A percentile compares a stretch with the other conserved stretches of the same genome.
These are phyloP conservation scores for Tephrocybe sp. DNA, from an alignment of 768 basidiomycete genomes.

Conservation along the genomic window DNA sequence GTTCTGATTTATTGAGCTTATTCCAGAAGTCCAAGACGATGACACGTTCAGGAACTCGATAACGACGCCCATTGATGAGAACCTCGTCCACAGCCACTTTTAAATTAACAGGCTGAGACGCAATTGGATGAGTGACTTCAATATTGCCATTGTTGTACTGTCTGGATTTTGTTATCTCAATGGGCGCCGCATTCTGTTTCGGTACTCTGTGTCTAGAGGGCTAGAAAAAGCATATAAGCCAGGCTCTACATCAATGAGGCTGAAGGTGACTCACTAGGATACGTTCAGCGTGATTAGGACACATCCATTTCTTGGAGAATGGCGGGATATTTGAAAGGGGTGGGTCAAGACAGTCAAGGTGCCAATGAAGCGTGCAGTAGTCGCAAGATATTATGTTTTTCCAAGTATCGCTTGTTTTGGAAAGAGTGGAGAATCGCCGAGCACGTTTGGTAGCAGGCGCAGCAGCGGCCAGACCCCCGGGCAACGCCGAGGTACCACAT, in stretches of 20 bases:
- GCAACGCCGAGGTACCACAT: slow-evolving; percentile 80
- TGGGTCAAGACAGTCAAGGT: slow-evolving; percentile 93
- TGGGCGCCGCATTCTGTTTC: slow-evolving; percentile 59
- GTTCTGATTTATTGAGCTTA: slow-evolving; percentile 54
- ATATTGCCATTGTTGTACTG: slow-evolving; percentile 92
- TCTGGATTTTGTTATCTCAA: slow-evolving; percentile 72
- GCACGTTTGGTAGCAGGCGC: slow-evolving; percentile 53
- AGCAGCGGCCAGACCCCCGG: slow-evolving; percentile 47
- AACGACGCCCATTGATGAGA: slow-evolving; percentile 83
- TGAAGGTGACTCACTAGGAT: slow-evolving; percentile 57
- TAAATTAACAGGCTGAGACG: slow-evolving; percentile 32
- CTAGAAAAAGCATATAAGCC: slow-evolving; percentile 36
- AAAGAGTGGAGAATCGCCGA: slow-evolving; percentile 41
- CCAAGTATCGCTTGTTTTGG: slow-evolving; percentile 52
- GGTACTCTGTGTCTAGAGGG: slow-evolving; percentile 78
- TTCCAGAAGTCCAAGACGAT: slow-evolving; percentile 97
- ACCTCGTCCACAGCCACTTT: slow-evolving; percentile 76
- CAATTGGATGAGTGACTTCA: slow-evolving; percentile 74
- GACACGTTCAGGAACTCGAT: slow-evolving; percentile 88
- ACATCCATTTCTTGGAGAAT: slow-evolving; percentile 96
- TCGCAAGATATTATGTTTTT: slow-evolving; percentile 90
- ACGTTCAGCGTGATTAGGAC: slow-evolving; percentile 93
- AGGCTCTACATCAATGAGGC: slow-evolving; percentile 10
- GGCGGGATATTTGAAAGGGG: slow-evolving; percentile 85
- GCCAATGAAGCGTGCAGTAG: slow-evolving; percentile 93